These are phyloP conservation scores for Passiflora organensis DNA, from an alignment of 345 rosid genomes.

Conservation along the genomic window DNA sequence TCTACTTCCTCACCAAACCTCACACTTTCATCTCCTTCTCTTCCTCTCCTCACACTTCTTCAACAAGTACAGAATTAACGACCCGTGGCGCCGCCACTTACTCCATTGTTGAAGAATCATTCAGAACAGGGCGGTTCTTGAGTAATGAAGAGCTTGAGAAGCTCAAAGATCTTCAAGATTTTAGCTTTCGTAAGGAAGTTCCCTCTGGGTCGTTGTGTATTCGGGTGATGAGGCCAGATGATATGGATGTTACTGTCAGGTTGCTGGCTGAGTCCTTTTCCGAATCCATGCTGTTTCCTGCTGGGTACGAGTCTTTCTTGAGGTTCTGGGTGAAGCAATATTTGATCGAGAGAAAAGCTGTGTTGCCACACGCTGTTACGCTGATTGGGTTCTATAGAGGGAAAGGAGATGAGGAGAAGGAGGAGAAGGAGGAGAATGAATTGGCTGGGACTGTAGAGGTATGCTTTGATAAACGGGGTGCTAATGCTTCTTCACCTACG, in stretches of 20 bases:
- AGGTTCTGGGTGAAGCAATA: conserved; percentile 79
- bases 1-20: background rate
- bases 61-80: conserved; percentile 1
- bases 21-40: background rate
- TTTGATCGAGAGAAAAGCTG: conserved; percentile 62
- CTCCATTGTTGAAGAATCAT: conserved; percentile 55
- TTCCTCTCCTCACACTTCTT: conserved; percentile 1
- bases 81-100: conserved; percentile 16
- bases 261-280: conserved; percentile 78
- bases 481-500: conserved; percentile 71
- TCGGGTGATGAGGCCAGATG: conserved; percentile 67
- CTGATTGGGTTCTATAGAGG: conserved; percentile 61
- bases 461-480: conserved; percentile 63
- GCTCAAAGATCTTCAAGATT: conserved; percentile 57
- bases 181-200: conserved; percentile 47
- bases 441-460: conserved; percentile 94
- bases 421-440: conserved; percentile 29
- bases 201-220: conserved; percentile 58
- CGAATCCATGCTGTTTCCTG: conserved; percentile 72
- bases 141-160: conserved; percentile 69
- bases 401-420: conserved; percentile 16
- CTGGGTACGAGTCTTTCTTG: conserved; percentile 55
- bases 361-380: conserved; percentile 76
- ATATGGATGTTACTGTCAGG: conserved; percentile 61
- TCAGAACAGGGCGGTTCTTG: conserved; percentile 47